These are phyloP conservation scores for Chlorella variabilis DNA, from an alignment of 163 green algal genomes.

Conservation along the genomic window DNA sequence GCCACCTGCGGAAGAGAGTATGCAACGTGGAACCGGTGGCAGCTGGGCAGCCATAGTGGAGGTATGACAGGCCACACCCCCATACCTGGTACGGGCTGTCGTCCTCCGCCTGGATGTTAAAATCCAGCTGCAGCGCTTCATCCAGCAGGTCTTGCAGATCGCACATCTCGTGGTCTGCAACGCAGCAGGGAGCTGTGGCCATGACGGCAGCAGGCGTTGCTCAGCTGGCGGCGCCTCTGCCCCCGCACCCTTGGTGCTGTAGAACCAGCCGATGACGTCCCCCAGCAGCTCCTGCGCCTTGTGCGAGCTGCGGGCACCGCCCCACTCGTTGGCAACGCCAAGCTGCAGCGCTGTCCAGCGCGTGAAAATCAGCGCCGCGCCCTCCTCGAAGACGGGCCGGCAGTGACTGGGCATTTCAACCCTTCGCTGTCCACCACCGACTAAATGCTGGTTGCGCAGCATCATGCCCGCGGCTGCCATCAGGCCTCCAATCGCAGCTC, in stretches of 20 bases:
- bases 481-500: too few relatives aligned
- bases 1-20: slow-evolving; percentile 34
- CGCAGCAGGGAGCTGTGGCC: neutral
- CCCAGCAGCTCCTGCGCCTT: slow-evolving; percentile 80
- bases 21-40: neutral
- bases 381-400: slow-evolving; percentile 80
- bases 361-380: slow-evolving; percentile 72
- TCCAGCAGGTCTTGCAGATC: slow-evolving; percentile 89
- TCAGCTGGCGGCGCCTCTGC: neutral
- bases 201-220: too few relatives aligned
- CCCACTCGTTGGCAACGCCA: slow-evolving; percentile 91
- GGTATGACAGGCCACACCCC: neutral
- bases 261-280: slow-evolving; percentile 89
- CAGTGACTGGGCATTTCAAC: slow-evolving; percentile 27
- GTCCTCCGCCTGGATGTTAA: slow-evolving; percentile 88
- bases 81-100: slow-evolving; percentile 73
- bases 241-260: slow-evolving; percentile 71
- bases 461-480: slow-evolving; percentile 43
- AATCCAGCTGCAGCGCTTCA: slow-evolving; percentile 80
- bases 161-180: slow-evolving; percentile 82
- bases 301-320: slow-evolving; percentile 71
- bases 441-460: slow-evolving; percentile 49
- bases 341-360: slow-evolving; percentile 91
- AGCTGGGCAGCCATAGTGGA: neutral
- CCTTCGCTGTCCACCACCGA: slow-evolving; percentile 7